A percentile compares a stretch with the other conserved stretches of the same genome.
Conservation (phyloP, 306 rosid species). For the apple (Malus domestica) region ASM211411v1 NC_041803.1:6082001-6082500, state of each 20-base stretch:
- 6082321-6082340: conserved; percentile 10
- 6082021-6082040: neutral
- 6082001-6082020: neutral
- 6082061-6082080: neutral
- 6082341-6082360: conserved; percentile 7
- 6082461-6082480: conserved; percentile 8
- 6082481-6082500: conserved; percentile 1
- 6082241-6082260: neutral
- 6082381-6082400: conserved; percentile 10
- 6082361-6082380: conserved; percentile 10
- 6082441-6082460: conserved; percentile 27
- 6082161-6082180: neutral
- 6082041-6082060: neutral
- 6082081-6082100: neutral
- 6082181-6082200: neutral
- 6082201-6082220: neutral
- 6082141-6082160: neutral
- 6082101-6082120: neutral
- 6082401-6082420: conserved; percentile 12
- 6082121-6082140: neutral
- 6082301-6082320: neutral
- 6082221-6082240: neutral
- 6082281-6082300: neutral
- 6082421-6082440: conserved; percentile 6
- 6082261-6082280: conserved; percentile 8